A percentile compares a stretch with the other conserved stretches of the same genome.
Conservation (phyloP, 805 yeast genomes). For the Cyberlindnera nakhonratchasimensis region DNA sequence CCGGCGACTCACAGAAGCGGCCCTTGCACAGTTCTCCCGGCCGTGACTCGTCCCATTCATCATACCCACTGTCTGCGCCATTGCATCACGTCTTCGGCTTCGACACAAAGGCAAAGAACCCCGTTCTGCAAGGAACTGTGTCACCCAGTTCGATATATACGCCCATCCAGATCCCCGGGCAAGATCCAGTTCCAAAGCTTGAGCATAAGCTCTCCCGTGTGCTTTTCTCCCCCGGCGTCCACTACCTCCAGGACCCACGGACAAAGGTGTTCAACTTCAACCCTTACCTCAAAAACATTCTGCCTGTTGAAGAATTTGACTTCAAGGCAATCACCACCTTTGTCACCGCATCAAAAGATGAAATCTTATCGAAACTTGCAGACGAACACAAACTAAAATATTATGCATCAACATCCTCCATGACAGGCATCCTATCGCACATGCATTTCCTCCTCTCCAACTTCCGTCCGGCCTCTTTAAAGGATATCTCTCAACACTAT, state of each 20-base stretch:
- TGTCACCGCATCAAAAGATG: slow-evolving; percentile 67
- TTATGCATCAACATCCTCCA: slow-evolving; percentile 82
- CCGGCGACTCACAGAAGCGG: too few relatives aligned
- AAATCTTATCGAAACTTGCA: slow-evolving; percentile 47
- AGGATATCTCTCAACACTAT: slow-evolving; percentile 42
- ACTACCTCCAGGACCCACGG: slow-evolving; percentile 73
- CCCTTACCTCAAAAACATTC: slow-evolving; percentile 54
- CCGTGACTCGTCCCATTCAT: too few relatives aligned
- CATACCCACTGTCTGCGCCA: neutral
- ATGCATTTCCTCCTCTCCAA: slow-evolving; percentile 70
- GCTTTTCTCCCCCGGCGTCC: slow-evolving; percentile 77
- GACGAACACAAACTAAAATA: slow-evolving; percentile 33
- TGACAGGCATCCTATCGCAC: slow-evolving; percentile 74
- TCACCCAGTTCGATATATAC: slow-evolving; percentile 6
- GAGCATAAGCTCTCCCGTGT: slow-evolving; percentile 68
- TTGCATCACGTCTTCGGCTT: neutral
- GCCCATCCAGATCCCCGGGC: slow-evolving; percentile 14
- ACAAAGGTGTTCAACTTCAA: slow-evolving; percentile 69
- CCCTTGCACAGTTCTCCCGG: too few relatives aligned
- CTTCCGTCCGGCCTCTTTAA: slow-evolving; percentile 49
- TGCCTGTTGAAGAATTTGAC: slow-evolving; percentile 63
- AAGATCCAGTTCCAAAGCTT: slow-evolving; percentile 43
- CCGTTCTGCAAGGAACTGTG: slow-evolving; percentile 1
- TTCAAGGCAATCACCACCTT: slow-evolving; percentile 54
- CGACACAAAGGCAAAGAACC: neutral